Evolutionary conservation across 1,139 yeast species (phyloP), one percentile per base, ranked within the genome.

Genomic region (Geotrichum fermentans): DNA sequence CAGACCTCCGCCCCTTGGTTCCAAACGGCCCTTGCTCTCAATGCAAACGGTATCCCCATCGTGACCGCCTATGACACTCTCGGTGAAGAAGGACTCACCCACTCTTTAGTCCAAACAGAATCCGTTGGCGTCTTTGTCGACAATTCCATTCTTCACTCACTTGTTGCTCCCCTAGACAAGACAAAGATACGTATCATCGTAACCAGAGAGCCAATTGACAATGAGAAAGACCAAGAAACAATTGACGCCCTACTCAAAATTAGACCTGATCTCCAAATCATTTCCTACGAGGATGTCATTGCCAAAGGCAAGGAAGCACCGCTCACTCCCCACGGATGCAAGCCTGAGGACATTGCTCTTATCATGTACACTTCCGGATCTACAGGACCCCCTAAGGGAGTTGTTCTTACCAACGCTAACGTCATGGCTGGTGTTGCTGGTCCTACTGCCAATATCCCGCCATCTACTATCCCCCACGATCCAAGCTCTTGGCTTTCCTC

Each of bases 311-410:
- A 73, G 56, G 69, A 69, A 34, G 67, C 75, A 52, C 72, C 72
- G 35, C 58, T 55, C 47, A 66, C 64, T 14, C 67, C 75, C 14
- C 63, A 65, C 55, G 75, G 76, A 14, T 88, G 95, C 49, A 74
- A 72, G 55, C 79, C 94, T 10, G 79, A 79, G n/a, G 95, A 88
- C 61, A 64, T 83, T 50, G 80, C 92, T 38, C 87, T 96, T 73
- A 88, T 92, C 65, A 92, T 94, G 97, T 92, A 92, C 75, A 92
- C 99, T 22, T 90, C 97, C 0, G 99, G 99, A 47, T 89, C 97
- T 16, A 90, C 98, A 16, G 98, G 98, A 61, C 82, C 82, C 55
- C 98, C 98, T 62, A 92, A 92, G 74, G 99, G 99, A 70, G 99
- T 92, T 39, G 89, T 86, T 32, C 73, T 94, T 58, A 76, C 81